Base-by-base conservation (phyloP, 2,329 filamentous ascomycete genomes). In the Graphiopsis chlorocephala region DNA sequence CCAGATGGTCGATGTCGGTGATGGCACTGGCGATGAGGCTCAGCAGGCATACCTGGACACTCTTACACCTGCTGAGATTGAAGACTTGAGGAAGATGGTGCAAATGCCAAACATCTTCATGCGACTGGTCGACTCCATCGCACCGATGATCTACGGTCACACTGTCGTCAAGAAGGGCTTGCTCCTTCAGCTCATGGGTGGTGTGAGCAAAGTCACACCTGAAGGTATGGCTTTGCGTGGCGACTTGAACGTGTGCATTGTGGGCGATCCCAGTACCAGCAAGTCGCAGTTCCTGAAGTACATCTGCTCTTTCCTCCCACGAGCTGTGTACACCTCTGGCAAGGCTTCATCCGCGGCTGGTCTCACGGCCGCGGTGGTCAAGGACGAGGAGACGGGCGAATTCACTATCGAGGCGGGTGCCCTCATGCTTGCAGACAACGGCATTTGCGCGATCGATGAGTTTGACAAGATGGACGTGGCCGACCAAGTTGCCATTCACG, bases 391-490 rank as follows among this genome's bases (percentile, higher is more conserved):
- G 80, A 99, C 95, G 23, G 95, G 95, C 69, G 95, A 99, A 75
- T 97, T 97, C 77, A 99, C 95, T 15, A 99, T 99, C 71, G 95
- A 99, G 80, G 95, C 95, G 7, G 95, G 95, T 81, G 95, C 95
- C 14, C 87, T 99, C 65, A 98, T 99, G 95, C 83, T 99, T 67
- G 95, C 95, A 25, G 87, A 98, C 74, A 97, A 97, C 70, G 95
- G 95, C 62, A 96, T 98, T 72, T 99, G 95, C 78, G 93, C 93
- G 66, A 99, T 99, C 76, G 95, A 99, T 75, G 95, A 99, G 77
- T 99, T 99, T 72, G 95, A 99, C 86, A 99, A 99, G 82, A 99
- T 99, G 95, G 95, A 99, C 73, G 91, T 99, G 67, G 88, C 83
- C 61, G 95, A 99, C 77, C 95, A 99, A 80, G 95, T 99, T 63